These are phyloP conservation scores for Capsaspora owczarzaki DNA, from an alignment of 78 protist species.

Conservation along the genomic window DNA sequence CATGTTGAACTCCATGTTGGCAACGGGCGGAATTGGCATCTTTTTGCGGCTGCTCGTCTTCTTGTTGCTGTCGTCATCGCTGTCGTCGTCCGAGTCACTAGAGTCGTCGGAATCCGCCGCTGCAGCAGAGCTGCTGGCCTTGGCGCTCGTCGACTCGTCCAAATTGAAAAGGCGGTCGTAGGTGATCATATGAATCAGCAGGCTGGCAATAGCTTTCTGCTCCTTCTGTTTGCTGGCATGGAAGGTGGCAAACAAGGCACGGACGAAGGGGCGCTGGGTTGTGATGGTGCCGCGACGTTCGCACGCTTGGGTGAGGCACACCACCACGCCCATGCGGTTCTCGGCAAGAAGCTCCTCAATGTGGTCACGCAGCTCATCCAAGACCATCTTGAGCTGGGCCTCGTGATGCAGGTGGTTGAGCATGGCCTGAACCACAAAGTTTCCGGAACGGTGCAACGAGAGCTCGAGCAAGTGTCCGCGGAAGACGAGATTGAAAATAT, in stretches of 20 bases:
- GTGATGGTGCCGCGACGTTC: background rate
- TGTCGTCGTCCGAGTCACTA: no score
- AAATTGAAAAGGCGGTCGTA: background rate
- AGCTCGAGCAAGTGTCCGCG: conserved; percentile 1
- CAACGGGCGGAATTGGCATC: no score
- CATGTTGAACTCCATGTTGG: background rate
- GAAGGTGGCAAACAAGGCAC: background rate
- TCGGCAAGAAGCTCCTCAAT: background rate
- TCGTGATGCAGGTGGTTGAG: background rate
- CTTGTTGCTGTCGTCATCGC: no score
- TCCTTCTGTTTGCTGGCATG: background rate
- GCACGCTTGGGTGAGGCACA: background rate
- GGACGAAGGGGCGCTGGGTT: background rate
- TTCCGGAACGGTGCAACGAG: background rate
- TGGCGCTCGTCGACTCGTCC: no score
- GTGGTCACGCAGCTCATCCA: background rate
- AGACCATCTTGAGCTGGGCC: background rate
- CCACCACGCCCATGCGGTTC: conserved; percentile 13
- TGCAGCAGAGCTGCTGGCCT: no score
- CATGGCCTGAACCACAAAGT: conserved; percentile 14
- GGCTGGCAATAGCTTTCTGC: background rate
- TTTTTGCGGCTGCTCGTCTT: no score
- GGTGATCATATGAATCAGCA: background rate
- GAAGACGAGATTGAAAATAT: background rate
- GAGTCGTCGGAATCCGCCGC: no score